Base-by-base conservation (phyloP, 2,329 filamentous ascomycete species). In the Diplodia seriata region DNA sequence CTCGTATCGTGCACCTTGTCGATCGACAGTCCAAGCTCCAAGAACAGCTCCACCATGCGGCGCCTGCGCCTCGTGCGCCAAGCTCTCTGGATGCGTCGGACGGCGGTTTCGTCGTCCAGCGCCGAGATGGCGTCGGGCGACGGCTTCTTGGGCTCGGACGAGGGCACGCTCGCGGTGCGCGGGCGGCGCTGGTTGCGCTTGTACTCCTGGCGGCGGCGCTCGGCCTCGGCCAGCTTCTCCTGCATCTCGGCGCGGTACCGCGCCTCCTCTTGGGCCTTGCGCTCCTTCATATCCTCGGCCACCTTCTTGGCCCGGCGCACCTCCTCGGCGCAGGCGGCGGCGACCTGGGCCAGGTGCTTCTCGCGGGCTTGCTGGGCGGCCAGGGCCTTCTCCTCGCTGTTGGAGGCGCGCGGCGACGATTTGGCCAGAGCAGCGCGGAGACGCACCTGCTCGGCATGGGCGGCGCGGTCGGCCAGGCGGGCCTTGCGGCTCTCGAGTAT, bases 401-500 rank as follows among this genome's bases (percentile, higher is more conserved):
- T 85, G 2, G 86, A 87, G 38, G 82, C 87, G 71, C 90, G 87
- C 23, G 89, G 86, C 7, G 88, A 85, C 2, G 91, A 88, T 79
- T 93, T 93, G 69, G 88, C 90, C 68, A 91, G 78, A 11, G 91
- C 91, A 53, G 91, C 91, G 43, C 91, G 86, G 69, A 93, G 80
- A 63, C 92, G 89, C 18, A 95, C 92, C 76, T 94, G 92, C 78
- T 95, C 92, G 26, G 90, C 92, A 78, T 95, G 91, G 8, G 90
- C 90, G 33, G 92, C 92, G 67, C 91, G 85, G 77, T 94, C 91
- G 66, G 92, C 91, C 20, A 95, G 84, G 23, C 91, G 87, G 15
- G 91, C 91, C 76, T 92, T 93, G 70, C 92, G 89, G 72, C 90
- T 90, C 77, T 94, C 91, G 70, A 94, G 86, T 68, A 94, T 94